phyloP scores from a whole-genome alignment of 441 rosid species.

The Hypseocharis bilobata region DNA sequence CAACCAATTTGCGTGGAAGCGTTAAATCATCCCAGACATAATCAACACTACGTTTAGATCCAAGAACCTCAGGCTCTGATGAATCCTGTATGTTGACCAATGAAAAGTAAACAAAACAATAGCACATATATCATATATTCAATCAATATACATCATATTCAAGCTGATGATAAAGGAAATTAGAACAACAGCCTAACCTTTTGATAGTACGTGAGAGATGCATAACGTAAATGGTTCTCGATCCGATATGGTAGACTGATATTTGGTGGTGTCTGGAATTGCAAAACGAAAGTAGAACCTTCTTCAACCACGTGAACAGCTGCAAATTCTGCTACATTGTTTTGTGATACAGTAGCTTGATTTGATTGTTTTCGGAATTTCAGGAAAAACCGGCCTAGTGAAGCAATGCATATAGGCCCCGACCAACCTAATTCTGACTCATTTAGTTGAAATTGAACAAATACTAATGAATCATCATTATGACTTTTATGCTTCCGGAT shows the following conservation, averaged over 20 bases:
- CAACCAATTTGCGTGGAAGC: conserved; percentile 77
- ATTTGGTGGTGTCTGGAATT: conserved; percentile 70
- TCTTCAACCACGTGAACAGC: conserved; percentile 70
- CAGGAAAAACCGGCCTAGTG: conserved; percentile 77
- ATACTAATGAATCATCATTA: conserved; percentile 39
- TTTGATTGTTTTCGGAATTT: conserved; percentile 61
- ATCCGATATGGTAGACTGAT: conserved; percentile 69
- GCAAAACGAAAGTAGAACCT: conserved; percentile 72
- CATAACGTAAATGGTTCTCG: conserved; percentile 63
- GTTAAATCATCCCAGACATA: conserved; percentile 93
- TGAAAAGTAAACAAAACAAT: conserved; percentile 14
- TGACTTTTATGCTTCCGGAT: conserved; percentile 70
- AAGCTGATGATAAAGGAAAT: conserved; percentile 16
- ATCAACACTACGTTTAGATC: conserved; percentile 50
- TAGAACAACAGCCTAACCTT: conserved; percentile 49
- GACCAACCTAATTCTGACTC: conserved; percentile 70
- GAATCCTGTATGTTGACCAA: conserved; percentile 53
- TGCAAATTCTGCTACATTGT: conserved; percentile 48
- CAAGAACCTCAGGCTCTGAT: conserved; percentile 69
- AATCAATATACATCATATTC: conserved; percentile 12
- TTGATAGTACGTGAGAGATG: conserved; percentile 69
- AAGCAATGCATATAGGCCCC: conserved; percentile 84
- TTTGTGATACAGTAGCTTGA: conserved; percentile 35
- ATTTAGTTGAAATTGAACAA: conserved; percentile 59
- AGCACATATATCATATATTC: conserved; percentile 13